Base-by-base conservation (phyloP, 2,329 filamentous ascomycete genomes). In the Aspergillus fumigatiaffinis region DNA sequence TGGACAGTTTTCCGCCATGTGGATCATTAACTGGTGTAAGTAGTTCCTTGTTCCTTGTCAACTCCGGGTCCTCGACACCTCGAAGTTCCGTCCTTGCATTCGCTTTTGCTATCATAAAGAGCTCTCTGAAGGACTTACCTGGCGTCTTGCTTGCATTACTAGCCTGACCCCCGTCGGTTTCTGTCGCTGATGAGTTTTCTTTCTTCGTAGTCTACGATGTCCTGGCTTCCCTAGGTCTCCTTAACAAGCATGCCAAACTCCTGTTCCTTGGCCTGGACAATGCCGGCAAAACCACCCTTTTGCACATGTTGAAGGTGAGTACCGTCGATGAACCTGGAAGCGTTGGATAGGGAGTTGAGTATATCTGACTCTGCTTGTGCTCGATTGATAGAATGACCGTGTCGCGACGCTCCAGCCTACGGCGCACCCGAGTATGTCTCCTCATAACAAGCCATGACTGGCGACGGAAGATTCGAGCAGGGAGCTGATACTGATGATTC, bases 181-280 rank as follows among this genome's bases (percentile, higher is more conserved):
- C 32, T 38, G 32, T 17, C 2, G 32, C 32, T 38, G 17, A 38
- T 7, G 32, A 38, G 14, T 17, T 2, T 6, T 17, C 14, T 38
- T 2, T 17, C 14, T 35, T 14, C 1, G 32, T 66, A 91, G 91
- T 96, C 79, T 96, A 91, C 84, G 91, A 96, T 81, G 81, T 95
- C 69, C 86, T 96, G 71, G 90, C 92, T 70, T 90, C 87, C 64
- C 84, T 96, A 63, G 92, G 92, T 69, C 84, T 96, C 71, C 82
- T 93, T 66, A 96, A 96, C 86, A 96, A 96, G 84, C 91, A 96
- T 77, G 92, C 91, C 71, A 96, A 96, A 85, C 85, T 96, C 59
- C 85, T 96, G 58, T 96, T 96, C 80, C 86, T 96, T 63, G 92
- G 92, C 68, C 87, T 96, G 61, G 92, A 96, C 76, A 96, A 96